phyloP scores from a whole-genome alignment of 1,284 basidiomycete species.

The Caloboletus inedulis region DNA sequence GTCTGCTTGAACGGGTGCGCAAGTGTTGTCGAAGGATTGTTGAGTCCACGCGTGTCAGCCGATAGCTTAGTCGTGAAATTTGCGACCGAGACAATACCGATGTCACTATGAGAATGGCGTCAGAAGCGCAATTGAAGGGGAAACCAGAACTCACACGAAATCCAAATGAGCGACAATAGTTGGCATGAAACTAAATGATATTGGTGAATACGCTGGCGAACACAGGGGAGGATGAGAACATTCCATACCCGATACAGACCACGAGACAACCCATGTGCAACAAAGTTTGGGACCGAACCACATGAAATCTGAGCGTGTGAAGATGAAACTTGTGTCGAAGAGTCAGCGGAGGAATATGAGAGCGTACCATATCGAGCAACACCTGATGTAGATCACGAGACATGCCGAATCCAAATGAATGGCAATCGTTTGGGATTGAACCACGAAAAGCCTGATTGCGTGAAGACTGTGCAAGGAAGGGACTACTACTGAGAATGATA shows the following conservation, averaged over 20 bases:
- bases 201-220: background rate
- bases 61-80: slow-evolving; percentile 13
- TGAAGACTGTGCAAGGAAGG: background rate
- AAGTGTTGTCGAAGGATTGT: slow-evolving; percentile 14
- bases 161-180: background rate
- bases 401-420: too few relatives aligned
- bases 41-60: slow-evolving; percentile 8
- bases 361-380: slow-evolving; percentile 2
- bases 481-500: background rate
- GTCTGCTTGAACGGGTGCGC: slow-evolving; percentile 16
- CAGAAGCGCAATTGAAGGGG: background rate
- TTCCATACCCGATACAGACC: slow-evolving; percentile 4
- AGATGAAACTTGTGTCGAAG: too few relatives aligned
- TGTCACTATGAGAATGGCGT: background rate
- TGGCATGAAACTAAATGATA: background rate
- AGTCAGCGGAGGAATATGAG: background rate
- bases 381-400: too few relatives aligned
- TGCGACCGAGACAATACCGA: slow-evolving; percentile 14
- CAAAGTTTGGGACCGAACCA: background rate
- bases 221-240: background rate
- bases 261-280: slow-evolving; percentile 1
- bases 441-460: too few relatives aligned
- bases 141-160: background rate
- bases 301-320: background rate
- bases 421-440: too few relatives aligned